phyloP scores from a whole-genome alignment of 2,329 filamentous ascomycete genomes.

The Calonectria pauciramosa region DNA sequence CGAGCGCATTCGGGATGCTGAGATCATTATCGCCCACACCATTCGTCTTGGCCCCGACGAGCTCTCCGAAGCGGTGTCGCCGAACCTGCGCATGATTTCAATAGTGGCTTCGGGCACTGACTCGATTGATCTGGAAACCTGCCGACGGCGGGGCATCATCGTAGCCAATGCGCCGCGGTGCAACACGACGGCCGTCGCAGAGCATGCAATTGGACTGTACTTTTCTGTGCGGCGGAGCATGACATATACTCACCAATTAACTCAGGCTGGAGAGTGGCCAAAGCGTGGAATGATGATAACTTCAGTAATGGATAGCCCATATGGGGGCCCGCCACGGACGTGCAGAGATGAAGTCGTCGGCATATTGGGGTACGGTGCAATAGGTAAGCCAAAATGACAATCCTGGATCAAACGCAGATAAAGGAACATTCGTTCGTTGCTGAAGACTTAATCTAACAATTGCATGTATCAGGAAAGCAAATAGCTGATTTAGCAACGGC shows the following conservation, averaged over 20 bases:
- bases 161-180: constrained; percentile 3
- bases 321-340: neutral
- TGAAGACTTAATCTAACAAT: neutral
- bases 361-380: constrained; percentile 6
- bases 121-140: neutral
- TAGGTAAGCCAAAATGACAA: neutral
- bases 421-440: neutral
- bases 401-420: neutral
- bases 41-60: neutral
- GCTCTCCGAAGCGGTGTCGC: neutral
- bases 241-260: neutral
- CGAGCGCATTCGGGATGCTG: constrained; percentile 12
- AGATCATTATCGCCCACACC: constrained; percentile 2
- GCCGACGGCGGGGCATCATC: constrained; percentile 1
- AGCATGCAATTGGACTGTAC: constrained; percentile 14
- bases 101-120: constrained; percentile 11
- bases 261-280: constrained; percentile 8
- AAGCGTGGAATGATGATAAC: neutral
- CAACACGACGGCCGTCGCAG: constrained; percentile 8
- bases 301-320: neutral
- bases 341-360: constrained; percentile 14
- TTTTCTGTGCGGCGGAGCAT: constrained; percentile 9
- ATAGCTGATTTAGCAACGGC: neutral
- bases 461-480: neutral
- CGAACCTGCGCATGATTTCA: constrained; percentile 16